Evolutionary conservation across 2,329 filamentous ascomycete species (phyloP), one percentile per base, ranked within the genome.

Genomic region (Alternaria tenuissima): DNA sequence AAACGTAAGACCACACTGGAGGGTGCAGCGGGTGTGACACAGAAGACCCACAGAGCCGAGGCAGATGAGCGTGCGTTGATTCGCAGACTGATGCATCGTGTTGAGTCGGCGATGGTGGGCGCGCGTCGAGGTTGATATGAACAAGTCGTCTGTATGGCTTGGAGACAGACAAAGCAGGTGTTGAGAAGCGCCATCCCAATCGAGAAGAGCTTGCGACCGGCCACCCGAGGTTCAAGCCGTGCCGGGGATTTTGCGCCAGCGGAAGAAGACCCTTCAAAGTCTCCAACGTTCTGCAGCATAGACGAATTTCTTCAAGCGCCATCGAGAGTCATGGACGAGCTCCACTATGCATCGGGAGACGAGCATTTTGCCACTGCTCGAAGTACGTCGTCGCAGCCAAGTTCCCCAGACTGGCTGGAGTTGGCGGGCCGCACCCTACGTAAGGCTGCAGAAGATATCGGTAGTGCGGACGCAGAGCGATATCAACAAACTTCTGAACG

Each of bases 121-220:
- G 24, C 34, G 34, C 39, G 22, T 48, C 32, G 26, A 39, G 18
- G 38, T 24, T 62, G 61, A 63, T 62, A 61, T 39, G 38, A 32
- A 59, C 28, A 47, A 59, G 48, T 46, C 16, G 54, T 55, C 56
- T 64, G 61, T 62, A 55, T 68, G 68, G 66, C 7, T 30, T 59
- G 57, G 47, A 55, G 26, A 44, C 44, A 44, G 30, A 61, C 63
- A 52, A 58, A 62, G 59, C 57, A 59, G 70, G 63, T 71, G 66
- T 71, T 72, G 69, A 67, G 67, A 41, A 20, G 62, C 54, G 41
- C 46, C 57, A 59, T 28, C 49, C 65, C 51, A 52, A 68, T 63
- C 20, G 42, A 60, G 65, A 46, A 63, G 57, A 62, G 59, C 57
- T 68, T 68, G 57, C 57, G 56, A 59, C 16, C 26, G 39, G 38